phyloP scores from a whole-genome alignment of 2,329 filamentous ascomycete genomes.

The Waltergamsia citrina region DNA sequence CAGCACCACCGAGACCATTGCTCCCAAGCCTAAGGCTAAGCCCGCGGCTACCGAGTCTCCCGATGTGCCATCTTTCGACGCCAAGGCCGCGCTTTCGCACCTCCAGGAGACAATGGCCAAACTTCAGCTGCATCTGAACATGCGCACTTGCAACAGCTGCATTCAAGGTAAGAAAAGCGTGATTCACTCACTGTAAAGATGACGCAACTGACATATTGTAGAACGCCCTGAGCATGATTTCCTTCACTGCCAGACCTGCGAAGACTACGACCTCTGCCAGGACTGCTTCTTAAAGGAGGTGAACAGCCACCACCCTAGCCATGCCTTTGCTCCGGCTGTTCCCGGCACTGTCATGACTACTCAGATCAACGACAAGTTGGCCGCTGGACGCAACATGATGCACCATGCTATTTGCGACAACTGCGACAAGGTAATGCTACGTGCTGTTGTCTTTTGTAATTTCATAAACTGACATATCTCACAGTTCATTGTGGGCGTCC shows the following conservation, averaged over 20 bases:
- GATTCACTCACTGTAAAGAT: not conserved
- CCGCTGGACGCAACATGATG: conserved; percentile 67
- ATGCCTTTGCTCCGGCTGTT: conserved; percentile 65
- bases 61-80: not conserved
- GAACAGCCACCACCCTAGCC: conserved; percentile 87
- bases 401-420: conserved; percentile 93
- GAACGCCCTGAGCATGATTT: conserved; percentile 71
- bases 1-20: conserved; percentile 76
- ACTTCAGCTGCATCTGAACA: conserved; percentile 10
- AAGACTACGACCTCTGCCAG: conserved; percentile 89
- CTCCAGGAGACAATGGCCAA: conserved; percentile 6
- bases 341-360: conserved; percentile 51
- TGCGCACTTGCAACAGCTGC: conserved; percentile 61
- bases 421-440: conserved; percentile 53
- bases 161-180: conserved; percentile 33
- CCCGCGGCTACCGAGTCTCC: conserved; percentile 12
- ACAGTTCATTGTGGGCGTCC: conserved; percentile 69
- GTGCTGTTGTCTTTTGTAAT: too few species aligned
- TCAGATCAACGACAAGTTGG: conserved; percentile 58
- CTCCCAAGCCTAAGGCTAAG: conserved; percentile 29
- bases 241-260: conserved; percentile 74
- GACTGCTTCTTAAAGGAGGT: conserved; percentile 64
- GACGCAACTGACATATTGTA: conserved; percentile 13
- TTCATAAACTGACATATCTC: not conserved
- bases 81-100: conserved; percentile 5